Evolutionary conservation across 495 filamentous ascomycete species (phyloP).

Genomic region (Glonium stellatum): DNA sequence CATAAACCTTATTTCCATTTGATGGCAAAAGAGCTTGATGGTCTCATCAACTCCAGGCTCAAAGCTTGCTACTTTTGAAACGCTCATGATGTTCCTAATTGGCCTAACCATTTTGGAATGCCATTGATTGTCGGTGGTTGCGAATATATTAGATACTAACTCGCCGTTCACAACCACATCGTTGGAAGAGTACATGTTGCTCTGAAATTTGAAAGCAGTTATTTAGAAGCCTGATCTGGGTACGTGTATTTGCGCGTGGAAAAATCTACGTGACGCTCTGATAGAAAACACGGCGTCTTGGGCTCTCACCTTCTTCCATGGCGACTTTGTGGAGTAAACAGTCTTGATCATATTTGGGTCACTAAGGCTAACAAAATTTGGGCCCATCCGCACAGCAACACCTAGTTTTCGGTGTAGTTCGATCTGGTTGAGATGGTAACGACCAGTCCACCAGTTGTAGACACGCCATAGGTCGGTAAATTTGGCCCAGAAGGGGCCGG

Average conservation of each 20-base stretch:
- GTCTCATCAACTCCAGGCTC: neutral
- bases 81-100: neutral
- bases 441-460: neutral
- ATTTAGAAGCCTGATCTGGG: neutral
- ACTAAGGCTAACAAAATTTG: neutral
- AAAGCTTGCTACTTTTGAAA: slow-evolving; percentile 5
- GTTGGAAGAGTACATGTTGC: slow-evolving; percentile 1
- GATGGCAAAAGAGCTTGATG: neutral
- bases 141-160: neutral
- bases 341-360: slow-evolving; percentile 1
- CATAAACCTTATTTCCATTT: neutral
- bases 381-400: neutral
- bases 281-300: no score
- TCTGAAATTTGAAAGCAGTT: neutral
- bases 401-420: slow-evolving; percentile 1
- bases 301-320: neutral
- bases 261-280: no score
- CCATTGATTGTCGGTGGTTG: neutral
- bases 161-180: neutral
- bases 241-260: no score
- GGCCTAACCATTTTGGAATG: neutral
- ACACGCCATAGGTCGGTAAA: slow-evolving; percentile 1
- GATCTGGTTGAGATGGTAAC: neutral
- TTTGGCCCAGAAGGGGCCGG: neutral
- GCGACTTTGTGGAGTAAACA: neutral